Evolutionary conservation across 768 basidiomycete genomes (phyloP).

Genomic region (Pleurotus citrinopileatus): DNA sequence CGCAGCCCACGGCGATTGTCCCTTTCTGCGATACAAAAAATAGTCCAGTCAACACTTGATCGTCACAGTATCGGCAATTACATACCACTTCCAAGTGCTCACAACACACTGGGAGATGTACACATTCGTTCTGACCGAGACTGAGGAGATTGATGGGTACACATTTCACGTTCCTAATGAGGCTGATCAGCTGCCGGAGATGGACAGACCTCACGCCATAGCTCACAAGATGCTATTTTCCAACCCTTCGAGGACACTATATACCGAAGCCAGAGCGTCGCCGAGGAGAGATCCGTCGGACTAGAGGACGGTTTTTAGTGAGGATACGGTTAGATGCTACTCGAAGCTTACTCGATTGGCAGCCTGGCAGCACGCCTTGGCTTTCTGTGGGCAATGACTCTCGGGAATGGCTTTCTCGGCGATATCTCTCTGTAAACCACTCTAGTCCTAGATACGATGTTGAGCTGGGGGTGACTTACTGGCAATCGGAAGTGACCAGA

Average conservation of each 20-base stretch:
- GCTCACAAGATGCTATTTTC: neutral
- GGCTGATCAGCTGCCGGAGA: neutral
- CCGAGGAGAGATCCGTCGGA: conserved; percentile 6
- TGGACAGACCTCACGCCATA: neutral
- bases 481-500: neutral
- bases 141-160: conserved; percentile 2
- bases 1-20: neutral
- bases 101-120: neutral
- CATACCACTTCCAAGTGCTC: conserved; percentile 4
- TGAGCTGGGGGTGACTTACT: neutral
- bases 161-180: neutral
- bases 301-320: neutral
- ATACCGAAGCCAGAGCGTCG: neutral
- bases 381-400: neutral
- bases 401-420: neutral
- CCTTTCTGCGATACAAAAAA: neutral
- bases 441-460: neutral
- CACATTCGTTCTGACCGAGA: conserved; percentile 5
- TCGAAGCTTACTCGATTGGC: neutral
- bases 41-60: neutral
- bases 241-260: neutral
- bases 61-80: neutral
- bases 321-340: neutral
- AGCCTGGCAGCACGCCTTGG: conserved; percentile 1
- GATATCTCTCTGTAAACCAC: neutral